Evolutionary conservation across 2,329 filamentous ascomycete species (phyloP).

Genomic region (Colletotrichum tropicale): DNA sequence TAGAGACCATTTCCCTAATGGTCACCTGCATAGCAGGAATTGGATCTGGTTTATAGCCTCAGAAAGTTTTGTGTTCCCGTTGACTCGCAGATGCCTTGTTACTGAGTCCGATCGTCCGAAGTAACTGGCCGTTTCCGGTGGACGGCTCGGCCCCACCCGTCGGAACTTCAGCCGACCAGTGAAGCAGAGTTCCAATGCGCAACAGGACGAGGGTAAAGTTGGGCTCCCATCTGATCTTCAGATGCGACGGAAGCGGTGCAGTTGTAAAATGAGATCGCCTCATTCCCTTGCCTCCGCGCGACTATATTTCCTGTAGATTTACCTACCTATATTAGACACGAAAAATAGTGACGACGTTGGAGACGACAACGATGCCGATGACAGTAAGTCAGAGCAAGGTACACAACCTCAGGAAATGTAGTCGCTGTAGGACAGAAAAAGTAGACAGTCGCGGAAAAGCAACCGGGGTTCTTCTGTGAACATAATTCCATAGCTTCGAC

Average conservation of each 20-base stretch:
- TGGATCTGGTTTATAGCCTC: accelerated
- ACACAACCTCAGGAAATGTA: background rate
- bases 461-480: background rate
- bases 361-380: background rate
- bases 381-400: background rate
- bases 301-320: background rate
- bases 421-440: background rate
- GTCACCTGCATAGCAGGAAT: background rate
- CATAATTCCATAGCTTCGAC: background rate
- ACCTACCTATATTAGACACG: background rate
- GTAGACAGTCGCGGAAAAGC: background rate
- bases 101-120: background rate
- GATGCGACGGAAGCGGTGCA: background rate
- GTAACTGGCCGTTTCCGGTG: background rate
- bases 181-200: background rate
- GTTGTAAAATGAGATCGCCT: background rate
- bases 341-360: background rate
- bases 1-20: too few relatives aligned
- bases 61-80: background rate
- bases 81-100: background rate
- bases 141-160: background rate
- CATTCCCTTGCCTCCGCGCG: background rate
- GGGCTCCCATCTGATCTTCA: background rate
- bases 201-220: background rate
- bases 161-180: background rate